Conservation (phyloP, 225 moss, liverwort and hornwort species). For the Antitrichia curtipendula region DNA sequence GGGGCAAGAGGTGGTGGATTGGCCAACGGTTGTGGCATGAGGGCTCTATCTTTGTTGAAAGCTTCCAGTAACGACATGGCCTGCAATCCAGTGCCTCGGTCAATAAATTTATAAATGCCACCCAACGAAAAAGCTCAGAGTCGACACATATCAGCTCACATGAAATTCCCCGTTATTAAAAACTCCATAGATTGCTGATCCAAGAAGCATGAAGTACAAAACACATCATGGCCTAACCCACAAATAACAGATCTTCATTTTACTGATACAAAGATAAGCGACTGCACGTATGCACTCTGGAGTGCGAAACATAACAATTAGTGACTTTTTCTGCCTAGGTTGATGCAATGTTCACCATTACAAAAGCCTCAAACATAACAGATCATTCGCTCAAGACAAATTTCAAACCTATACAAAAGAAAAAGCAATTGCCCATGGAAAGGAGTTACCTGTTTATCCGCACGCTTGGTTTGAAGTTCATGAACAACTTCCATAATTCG, state of each 20-base stretch:
- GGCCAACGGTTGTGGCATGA: slow-evolving; percentile 92
- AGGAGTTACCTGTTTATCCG: slow-evolving; percentile 71
- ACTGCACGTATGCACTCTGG: background rate
- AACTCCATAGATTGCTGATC: background rate
- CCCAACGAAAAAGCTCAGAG: background rate
- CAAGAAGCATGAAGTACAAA: background rate
- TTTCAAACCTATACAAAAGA: background rate
- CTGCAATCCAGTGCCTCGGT: slow-evolving; percentile 17
- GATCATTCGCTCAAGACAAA: background rate
- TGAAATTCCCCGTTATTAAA: background rate
- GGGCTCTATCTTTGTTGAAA: slow-evolving; percentile 87
- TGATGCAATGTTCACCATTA: background rate
- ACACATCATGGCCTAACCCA: background rate
- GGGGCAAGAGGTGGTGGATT: slow-evolving; percentile 97
- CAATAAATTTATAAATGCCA: background rate
- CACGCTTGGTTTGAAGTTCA: slow-evolving; percentile 78
- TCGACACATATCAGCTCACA: background rate
- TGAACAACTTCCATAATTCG: slow-evolving; percentile 86
- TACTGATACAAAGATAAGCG: background rate
- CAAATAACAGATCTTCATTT: background rate
- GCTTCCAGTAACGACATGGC: slow-evolving; percentile 90
- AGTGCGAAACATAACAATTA: background rate
- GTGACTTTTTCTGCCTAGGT: background rate
- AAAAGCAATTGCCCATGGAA: background rate
- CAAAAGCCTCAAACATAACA: background rate